A percentile compares a stretch with the other conserved stretches of the same genome.
These are phyloP conservation scores for Chamaecyparis obtusa DNA, from an alignment of 75 land plant species.

Conservation along the genomic window DNA sequence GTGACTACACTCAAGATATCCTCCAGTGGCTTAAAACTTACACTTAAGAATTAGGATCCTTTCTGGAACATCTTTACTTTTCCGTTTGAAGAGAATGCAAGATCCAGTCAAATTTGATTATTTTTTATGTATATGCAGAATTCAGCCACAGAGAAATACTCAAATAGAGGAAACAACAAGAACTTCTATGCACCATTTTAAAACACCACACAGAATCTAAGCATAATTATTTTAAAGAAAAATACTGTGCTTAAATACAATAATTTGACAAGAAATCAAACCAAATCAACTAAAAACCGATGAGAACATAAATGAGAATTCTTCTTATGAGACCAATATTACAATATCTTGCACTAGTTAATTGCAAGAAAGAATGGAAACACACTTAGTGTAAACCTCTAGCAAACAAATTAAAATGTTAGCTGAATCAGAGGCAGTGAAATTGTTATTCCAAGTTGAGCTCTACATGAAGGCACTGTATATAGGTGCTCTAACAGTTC, in stretches of 20 bases:
- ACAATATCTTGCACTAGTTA: neutral
- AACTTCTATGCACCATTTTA: neutral
- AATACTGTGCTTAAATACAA: neutral
- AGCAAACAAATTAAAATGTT: neutral
- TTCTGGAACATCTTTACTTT: no score
- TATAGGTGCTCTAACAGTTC: neutral
- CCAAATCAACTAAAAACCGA: neutral
- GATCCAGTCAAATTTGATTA: no score
- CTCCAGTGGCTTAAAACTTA: no score
- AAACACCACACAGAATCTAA: neutral
- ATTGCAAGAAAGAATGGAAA: neutral
- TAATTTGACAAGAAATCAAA: neutral
- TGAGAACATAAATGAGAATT: neutral
- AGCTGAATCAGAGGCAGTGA: neutral
- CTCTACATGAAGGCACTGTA: neutral
- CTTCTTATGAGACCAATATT: neutral
- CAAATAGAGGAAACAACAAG: neutral
- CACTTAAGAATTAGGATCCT: no score
- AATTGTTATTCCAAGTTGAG: neutral
- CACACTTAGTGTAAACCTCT: neutral
- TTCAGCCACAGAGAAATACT: neutral
- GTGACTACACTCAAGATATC: no score
- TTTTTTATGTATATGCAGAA: neutral
- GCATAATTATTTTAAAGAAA: neutral
- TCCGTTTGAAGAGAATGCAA: no score